Percentiles rank a stretch among this genome's conserved stretches.
phyloP scores from a whole-genome alignment of 805 yeast genomes.

The Starmerella apicola region DNA sequence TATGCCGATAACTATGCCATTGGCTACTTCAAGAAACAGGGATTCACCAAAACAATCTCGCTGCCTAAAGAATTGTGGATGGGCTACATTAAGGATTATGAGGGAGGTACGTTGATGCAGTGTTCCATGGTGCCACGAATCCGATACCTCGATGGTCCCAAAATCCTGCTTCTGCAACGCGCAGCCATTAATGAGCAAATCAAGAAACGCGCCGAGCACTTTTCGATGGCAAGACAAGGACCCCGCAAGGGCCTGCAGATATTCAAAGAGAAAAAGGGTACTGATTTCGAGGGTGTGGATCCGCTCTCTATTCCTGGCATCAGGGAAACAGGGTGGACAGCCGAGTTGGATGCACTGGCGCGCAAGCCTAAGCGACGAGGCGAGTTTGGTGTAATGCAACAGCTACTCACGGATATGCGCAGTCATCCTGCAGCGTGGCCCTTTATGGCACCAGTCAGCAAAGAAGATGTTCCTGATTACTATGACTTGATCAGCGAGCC shows the following conservation, averaged over 20 bases:
- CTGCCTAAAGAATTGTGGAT: slow-evolving; percentile 81
- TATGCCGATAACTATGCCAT: slow-evolving; percentile 98
- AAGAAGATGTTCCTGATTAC: slow-evolving; percentile 90
- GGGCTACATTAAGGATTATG: slow-evolving; percentile 98
- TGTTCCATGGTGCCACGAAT: slow-evolving; percentile 84
- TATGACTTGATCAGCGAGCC: slow-evolving; percentile 95
- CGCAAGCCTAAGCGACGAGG: slow-evolving; percentile 90
- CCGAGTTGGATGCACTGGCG: slow-evolving; percentile 94
- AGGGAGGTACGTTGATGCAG: slow-evolving; percentile 98
- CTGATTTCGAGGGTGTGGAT: slow-evolving; percentile 34
- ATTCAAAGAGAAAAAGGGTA: slow-evolving; percentile 38
- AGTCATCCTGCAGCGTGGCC: slow-evolving; percentile 99
- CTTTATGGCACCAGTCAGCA: slow-evolving; percentile 81
- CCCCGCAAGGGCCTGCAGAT: slow-evolving; percentile 59
- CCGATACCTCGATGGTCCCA: slow-evolving; percentile 78
- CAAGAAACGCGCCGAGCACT: slow-evolving; percentile 44
- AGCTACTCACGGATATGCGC: slow-evolving; percentile 72
- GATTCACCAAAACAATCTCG: slow-evolving; percentile 89
- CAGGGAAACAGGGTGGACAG: slow-evolving; percentile 92
- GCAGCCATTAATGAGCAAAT: slow-evolving; percentile 85
- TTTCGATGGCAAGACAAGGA: slow-evolving; percentile 4
- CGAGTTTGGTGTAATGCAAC: slow-evolving; percentile 87
- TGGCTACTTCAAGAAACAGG: slow-evolving; percentile 96
- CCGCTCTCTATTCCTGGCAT: slow-evolving; percentile 84
- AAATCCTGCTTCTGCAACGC: slow-evolving; percentile 72